Evolutionary conservation across 2,329 filamentous ascomycete genomes (phyloP).

Genomic region (Sclerotinia trifoliorum): DNA sequence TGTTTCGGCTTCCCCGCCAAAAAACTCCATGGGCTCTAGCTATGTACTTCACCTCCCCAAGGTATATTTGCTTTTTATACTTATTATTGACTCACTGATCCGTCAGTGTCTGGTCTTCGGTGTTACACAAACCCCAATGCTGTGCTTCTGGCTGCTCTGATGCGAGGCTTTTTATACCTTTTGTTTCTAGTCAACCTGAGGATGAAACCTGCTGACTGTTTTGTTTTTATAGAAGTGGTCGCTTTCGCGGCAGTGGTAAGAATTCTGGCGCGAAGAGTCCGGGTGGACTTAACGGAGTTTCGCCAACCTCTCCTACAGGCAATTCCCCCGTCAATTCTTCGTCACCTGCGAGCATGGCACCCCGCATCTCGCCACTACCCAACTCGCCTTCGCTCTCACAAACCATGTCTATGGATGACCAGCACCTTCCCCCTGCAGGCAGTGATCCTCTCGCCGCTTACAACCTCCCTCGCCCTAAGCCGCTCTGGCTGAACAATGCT

Average conservation of each 20-base stretch:
- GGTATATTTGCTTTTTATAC: conserved; percentile 6
- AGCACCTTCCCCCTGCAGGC: conserved; percentile 35
- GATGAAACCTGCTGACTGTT: conserved; percentile 30
- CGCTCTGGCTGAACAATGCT: conserved; percentile 71
- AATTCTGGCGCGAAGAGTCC: conserved; percentile 56
- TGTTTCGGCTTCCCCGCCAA: no score
- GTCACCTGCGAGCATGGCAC: conserved; percentile 50
- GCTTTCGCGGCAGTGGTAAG: conserved; percentile 55
- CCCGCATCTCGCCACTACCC: conserved; percentile 60
- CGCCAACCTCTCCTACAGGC: conserved; percentile 48
- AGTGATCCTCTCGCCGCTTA: conserved; percentile 58
- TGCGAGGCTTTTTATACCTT: not conserved
- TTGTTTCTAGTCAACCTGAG: not conserved
- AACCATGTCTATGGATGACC: conserved; percentile 67
- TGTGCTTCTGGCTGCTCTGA: not conserved
- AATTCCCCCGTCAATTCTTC: conserved; percentile 51
- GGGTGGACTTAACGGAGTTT: conserved; percentile 47
- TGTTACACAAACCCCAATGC: not conserved
- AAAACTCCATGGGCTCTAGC: not conserved
- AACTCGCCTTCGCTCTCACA: conserved; percentile 64
- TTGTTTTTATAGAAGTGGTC: conserved; percentile 50
- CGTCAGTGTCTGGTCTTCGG: not conserved
- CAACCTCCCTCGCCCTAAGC: conserved; percentile 64
- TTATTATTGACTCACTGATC: not conserved
- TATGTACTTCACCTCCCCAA: not conserved